Base-by-base conservation (phyloP, 1,284 basidiomycete genomes). In the Ustilago loliicola region DNA sequence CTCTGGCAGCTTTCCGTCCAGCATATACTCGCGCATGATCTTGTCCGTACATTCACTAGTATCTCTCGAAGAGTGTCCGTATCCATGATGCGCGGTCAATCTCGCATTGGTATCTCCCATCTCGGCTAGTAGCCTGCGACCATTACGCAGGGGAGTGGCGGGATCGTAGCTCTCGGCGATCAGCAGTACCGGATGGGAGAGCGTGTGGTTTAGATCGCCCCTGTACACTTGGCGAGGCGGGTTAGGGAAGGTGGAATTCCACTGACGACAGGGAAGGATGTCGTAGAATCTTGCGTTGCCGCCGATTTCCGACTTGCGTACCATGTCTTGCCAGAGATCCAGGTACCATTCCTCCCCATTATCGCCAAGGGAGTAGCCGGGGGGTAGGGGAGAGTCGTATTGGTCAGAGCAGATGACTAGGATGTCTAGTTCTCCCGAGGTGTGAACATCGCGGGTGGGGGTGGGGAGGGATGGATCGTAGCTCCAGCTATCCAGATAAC, bases 331-430 rank as follows among this genome's bases (percentile, higher is more conserved):
- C 71, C 73, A 74, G 15, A 70, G 54, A 10, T 77, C 61, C 5
- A 66, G 48, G 34, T 75, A 79, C 66, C 64, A 79, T 25, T 45
- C 10, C 27, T 70, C 56, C 38, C 55, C 72, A 51, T 67, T 61
- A 51, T 51, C 67, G 21, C 27, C 19, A 0, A 40, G 19, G 15
- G 67, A 65, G 47, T 67, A 72, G 19, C 29, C 30, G 32, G 56
- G 1, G 1, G 70, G 70, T 0, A 66, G 40, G 0, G 63, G 66
- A 9, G 50, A 50, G n/a, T 76, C 66, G 65, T 61, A 76, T 48
- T 68, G 63, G 34, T 79, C 77, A 11, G 68, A 68, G 38, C 73
- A 79, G 60, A 79, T 66, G 25, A 79, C 77, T 9, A 75, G 58
- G 19, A 61, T 19, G 1, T 51, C 62, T 0, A 79, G 53, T 40